These are phyloP conservation scores for Hanseniaspora jakobsenii DNA, from an alignment of 805 yeast genomes.

Conservation along the genomic window DNA sequence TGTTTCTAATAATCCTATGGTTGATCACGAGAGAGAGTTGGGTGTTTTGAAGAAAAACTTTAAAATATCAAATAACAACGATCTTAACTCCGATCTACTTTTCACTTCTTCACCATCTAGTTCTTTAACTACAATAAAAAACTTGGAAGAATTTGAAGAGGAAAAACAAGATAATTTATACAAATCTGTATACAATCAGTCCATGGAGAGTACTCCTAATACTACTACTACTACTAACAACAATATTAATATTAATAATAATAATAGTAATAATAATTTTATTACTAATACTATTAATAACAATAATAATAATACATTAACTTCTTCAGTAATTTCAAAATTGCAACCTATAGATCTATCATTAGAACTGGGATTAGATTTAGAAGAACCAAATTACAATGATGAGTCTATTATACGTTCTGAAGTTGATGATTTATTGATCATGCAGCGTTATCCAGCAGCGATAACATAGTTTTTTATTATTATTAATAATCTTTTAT, in stretches of 20 bases:
- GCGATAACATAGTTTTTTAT: conserved; percentile 16
- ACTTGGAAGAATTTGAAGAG: background rate
- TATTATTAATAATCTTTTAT: too few species aligned
- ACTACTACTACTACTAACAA: background rate
- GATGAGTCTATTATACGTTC: background rate
- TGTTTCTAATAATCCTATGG: too few species aligned
- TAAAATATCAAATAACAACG: too few species aligned
- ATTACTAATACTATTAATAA: background rate
- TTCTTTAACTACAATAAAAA: conserved; percentile 1
- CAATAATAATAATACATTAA: background rate
- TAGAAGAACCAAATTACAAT: conserved; percentile 12
- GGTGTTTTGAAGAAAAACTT: too few species aligned
- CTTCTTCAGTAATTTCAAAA: too few species aligned
- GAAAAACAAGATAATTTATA: too few species aligned
- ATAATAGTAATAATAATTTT: background rate
- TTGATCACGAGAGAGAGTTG: too few species aligned
- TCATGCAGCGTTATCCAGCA: conserved; percentile 18
- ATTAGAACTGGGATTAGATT: conserved; percentile 10
- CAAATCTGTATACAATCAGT: too few species aligned
- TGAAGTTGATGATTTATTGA: conserved; percentile 2
- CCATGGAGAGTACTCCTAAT: too few species aligned
- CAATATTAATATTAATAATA: background rate
- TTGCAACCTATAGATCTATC: conserved; percentile 2
- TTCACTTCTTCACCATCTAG: conserved; percentile 1
- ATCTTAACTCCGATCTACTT: too few species aligned